phyloP scores from a whole-genome alignment of 306 rosid species.

The Malus orientalis region DNA sequence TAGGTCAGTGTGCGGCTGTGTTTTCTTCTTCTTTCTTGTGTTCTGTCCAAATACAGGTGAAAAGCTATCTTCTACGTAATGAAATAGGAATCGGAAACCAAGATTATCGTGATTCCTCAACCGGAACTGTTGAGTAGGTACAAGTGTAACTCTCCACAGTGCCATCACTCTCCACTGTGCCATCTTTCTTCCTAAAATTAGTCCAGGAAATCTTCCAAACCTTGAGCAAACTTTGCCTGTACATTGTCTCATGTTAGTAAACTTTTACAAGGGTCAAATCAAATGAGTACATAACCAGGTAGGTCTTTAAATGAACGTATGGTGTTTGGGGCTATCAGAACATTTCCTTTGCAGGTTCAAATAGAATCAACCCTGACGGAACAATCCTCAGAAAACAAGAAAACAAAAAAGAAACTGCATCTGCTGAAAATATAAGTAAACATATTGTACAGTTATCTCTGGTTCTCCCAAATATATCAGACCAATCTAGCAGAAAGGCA shows the following conservation, averaged over 20 bases:
- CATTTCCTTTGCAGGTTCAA: neutral
- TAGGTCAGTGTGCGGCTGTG: neutral
- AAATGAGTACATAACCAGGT: neutral
- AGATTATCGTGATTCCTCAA: conserved; percentile 1
- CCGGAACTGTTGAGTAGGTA: neutral
- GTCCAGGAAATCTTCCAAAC: conserved; percentile 64
- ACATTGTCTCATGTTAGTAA: neutral
- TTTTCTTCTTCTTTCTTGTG: neutral
- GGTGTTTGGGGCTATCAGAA: neutral
- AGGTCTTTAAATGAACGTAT: neutral
- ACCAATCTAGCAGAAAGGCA: neutral
- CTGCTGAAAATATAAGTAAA: neutral
- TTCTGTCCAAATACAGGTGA: neutral
- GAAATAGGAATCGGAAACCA: neutral
- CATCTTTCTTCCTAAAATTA: neutral
- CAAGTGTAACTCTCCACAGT: neutral
- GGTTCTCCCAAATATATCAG: neutral
- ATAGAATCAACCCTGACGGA: neutral
- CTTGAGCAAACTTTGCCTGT: conserved; percentile 57
- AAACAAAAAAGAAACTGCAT: neutral
- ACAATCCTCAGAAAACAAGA: neutral
- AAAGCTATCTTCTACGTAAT: neutral
- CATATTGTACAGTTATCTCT: neutral
- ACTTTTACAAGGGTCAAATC: neutral
- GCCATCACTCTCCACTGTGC: neutral